Conservation (phyloP, 1,284 basidiomycete genomes). For the Sporisorium iseilematis-ciliati region DNA sequence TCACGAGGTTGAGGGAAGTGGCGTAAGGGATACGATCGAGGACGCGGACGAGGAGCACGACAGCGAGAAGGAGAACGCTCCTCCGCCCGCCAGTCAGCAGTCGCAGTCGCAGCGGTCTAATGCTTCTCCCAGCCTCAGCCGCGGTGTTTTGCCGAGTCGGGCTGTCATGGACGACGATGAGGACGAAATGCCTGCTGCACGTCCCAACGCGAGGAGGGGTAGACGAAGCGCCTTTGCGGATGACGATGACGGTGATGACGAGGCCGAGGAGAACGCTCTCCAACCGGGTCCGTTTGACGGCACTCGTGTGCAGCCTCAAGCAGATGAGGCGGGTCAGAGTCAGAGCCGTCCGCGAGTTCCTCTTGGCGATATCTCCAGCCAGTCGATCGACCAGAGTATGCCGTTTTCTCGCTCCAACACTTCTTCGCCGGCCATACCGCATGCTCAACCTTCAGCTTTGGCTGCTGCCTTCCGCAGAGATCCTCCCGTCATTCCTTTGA, state of each 20-base stretch:
- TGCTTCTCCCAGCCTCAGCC: constrained; percentile 25
- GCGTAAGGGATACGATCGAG: constrained; percentile 21
- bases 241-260: constrained; percentile 45
- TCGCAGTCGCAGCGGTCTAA: constrained; percentile 23
- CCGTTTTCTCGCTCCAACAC: constrained; percentile 34
- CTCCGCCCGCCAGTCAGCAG: constrained; percentile 42
- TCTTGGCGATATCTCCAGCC: constrained; percentile 45
- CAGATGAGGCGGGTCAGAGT: constrained; percentile 10
- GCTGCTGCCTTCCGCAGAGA: constrained; percentile 17
- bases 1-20: constrained; percentile 9
- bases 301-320: constrained; percentile 10
- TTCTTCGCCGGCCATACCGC: constrained; percentile 31
- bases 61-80: constrained; percentile 63
- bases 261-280: constrained; percentile 27
- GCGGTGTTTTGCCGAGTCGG: constrained; percentile 22
- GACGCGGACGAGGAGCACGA: constrained; percentile 42
- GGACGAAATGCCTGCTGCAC: constrained; percentile 41
- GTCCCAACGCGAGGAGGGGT: constrained; percentile 19
- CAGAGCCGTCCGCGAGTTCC: constrained; percentile 25
- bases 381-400: constrained; percentile 40
- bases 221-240: constrained; percentile 41
- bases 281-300: constrained; percentile 36
- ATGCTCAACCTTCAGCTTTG: constrained; percentile 14
- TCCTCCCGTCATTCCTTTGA: constrained; percentile 20
- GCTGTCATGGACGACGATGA: constrained; percentile 53